Base-by-base conservation (phyloP, 768 basidiomycete species). In the Boletellus ananiceps region DNA sequence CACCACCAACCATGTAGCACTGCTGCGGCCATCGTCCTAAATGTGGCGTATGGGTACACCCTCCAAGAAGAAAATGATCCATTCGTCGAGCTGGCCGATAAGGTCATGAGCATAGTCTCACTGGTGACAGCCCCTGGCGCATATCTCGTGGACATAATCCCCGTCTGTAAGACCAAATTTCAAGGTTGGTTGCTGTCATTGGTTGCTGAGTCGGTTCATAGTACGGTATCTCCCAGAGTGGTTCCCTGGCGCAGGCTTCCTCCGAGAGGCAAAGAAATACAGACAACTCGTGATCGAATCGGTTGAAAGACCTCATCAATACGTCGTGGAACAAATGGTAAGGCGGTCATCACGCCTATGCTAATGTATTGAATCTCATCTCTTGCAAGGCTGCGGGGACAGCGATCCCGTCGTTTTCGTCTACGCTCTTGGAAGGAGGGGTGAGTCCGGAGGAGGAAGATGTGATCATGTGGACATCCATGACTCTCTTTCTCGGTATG, bases 301-400 rank as follows among this genome's bases (percentile, higher is more conserved):
- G 64, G 62, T 75, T 4, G 68, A 73, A 18, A 62, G 61, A 5
- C 81, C 82, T 0, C 78, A 69, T 39, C 57, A 66, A 7, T 75
- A 67, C 42, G 74, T 74, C 5, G 69, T 71, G 34, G 56, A 75
- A 16, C 73, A 77, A 51, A 74, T 82, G 62, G 81, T 80, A 49
- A 5, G 57, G n/a, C 12, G 0, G 0, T 16, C n/a, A 16, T 21
- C 2, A 5, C 4, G 19, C 36, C 5, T 6, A 1, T 19, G 7
- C 4, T 16, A 18, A 18, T 8, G 5, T 4, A 8, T 8, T 38
- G 7, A 5, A 36, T 40, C 41, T 53, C 32, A 57, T 27, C 21
- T 38, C 39, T 51, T 7, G 6, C 23, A 2, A 66, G 59, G 59
- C 61, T 2, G 51, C 43, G 2, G 57, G 59, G 0, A 57, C 46